Evolutionary conservation across 768 basidiomycete genomes (phyloP).

Genomic region (Filobasidium wieringae): DNA sequence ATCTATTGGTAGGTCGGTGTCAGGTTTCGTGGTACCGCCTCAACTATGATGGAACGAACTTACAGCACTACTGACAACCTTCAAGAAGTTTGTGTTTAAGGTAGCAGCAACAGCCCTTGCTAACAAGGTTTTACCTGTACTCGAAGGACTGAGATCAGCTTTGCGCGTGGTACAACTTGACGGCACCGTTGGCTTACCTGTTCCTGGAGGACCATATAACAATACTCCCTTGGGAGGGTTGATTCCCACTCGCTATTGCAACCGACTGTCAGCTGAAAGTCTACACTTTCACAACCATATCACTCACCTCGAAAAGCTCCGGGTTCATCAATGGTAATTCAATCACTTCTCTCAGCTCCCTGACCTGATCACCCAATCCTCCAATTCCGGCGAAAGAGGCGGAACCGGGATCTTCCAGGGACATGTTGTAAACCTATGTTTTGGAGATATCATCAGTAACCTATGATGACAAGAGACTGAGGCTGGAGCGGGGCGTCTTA

Average conservation of each 20-base stretch:
- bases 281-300: not conserved
- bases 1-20: constrained; percentile 22
- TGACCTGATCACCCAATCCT: constrained; percentile 87
- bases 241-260: constrained; percentile 70
- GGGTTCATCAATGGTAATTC: constrained; percentile 89
- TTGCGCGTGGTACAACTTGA: not conserved
- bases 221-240: constrained; percentile 92
- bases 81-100: constrained; percentile 89
- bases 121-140: constrained; percentile 77
- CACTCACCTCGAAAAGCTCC: constrained; percentile 58
- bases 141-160: too few species aligned
- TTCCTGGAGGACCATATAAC: constrained; percentile 90
- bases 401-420: constrained; percentile 89
- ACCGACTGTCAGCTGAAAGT: not conserved
- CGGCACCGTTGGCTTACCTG: constrained; percentile 47
- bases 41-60: constrained; percentile 43
- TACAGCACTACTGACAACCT: constrained; percentile 96
- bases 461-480: not conserved
- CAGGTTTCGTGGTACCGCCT: not conserved
- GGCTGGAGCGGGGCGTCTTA: constrained; percentile 13
- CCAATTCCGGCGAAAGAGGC: constrained; percentile 95
- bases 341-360: constrained; percentile 93
- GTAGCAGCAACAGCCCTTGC: constrained; percentile 94
- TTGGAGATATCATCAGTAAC: not conserved
- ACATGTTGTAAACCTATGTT: constrained; percentile 81